A percentile compares a stretch with the other conserved stretches of the same genome.
Conservation (phyloP, 768 basidiomycete species). For the Leccinum obscurum region DNA sequence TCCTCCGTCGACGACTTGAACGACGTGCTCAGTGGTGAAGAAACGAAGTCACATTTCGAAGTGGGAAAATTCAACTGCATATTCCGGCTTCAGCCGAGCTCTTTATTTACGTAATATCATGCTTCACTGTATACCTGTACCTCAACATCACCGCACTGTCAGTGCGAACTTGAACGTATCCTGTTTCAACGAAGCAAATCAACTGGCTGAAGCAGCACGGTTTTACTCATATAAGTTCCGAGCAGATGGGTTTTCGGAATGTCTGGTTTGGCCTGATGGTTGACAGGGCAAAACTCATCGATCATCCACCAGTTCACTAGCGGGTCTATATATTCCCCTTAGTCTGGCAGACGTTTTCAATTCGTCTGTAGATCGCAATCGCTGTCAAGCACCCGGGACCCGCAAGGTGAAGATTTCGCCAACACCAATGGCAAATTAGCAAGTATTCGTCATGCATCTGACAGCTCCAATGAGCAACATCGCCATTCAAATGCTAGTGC, state of each 20-base stretch:
- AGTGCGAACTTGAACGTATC: too few relatives aligned
- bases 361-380: background rate
- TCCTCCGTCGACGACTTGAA: slow-evolving; percentile 7
- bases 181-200: background rate
- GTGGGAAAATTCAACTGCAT: background rate
- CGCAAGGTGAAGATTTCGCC: background rate
- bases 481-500: background rate
- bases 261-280: background rate
- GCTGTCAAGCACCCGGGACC: background rate
- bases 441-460: background rate
- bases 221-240: too few relatives aligned
- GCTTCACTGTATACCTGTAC: too few relatives aligned
- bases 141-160: too few relatives aligned
- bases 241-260: too few relatives aligned
- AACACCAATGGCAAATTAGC: background rate
- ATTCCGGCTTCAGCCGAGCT: background rate
- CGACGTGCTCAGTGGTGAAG: slow-evolving; percentile 1
- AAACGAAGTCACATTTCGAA: background rate
- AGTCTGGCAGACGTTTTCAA: background rate
- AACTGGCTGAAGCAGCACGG: background rate
- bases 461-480: background rate
- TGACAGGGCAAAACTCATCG: background rate
- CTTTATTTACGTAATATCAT: background rate
- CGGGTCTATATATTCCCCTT: too few relatives aligned
- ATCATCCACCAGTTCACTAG: too few relatives aligned